Percentiles rank a stretch among this genome's conserved stretches.
Evolutionary conservation across 129 eudicot species (phyloP).

Genomic region (Artemisia annua): DNA sequence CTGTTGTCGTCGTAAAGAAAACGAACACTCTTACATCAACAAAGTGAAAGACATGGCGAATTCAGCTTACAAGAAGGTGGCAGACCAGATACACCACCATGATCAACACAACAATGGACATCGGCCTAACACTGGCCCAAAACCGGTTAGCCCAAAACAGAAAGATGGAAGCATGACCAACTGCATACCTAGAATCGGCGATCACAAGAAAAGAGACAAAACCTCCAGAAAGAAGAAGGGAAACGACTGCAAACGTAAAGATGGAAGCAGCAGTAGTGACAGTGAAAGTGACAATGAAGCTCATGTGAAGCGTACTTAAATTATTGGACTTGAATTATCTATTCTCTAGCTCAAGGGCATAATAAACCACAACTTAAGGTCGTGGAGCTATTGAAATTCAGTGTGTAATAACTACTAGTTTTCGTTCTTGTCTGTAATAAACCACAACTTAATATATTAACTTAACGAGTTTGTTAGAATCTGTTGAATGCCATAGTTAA

Average conservation of each 20-base stretch:
- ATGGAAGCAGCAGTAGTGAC: conserved; percentile 34
- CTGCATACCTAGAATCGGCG: conserved; percentile 23
- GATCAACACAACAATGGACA: conserved; percentile 28
- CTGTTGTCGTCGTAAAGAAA: conserved; percentile 29
- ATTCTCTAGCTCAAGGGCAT: not conserved
- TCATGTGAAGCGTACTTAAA: conserved; percentile 23
- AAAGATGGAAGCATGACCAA: conserved; percentile 21
- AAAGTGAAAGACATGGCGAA: conserved; percentile 35
- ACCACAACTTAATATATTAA: no score
- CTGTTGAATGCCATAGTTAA: not conserved
- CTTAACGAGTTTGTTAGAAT: not conserved
- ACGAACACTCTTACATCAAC: conserved; percentile 28
- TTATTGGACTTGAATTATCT: not conserved
- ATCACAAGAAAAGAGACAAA: conserved; percentile 27
- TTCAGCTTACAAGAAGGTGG: conserved; percentile 34
- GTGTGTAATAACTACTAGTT: conserved; percentile 11
- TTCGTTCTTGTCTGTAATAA: conserved; percentile 20
- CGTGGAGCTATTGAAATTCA: conserved; percentile 12
- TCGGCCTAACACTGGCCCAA: conserved; percentile 8
- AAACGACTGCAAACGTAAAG: conserved; percentile 23
- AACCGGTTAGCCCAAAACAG: conserved; percentile 15
- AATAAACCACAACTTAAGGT: conserved; percentile 17
- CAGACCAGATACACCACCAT: conserved; percentile 37
- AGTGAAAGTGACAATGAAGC: conserved; percentile 41
- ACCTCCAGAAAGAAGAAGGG: conserved; percentile 31